Percentiles rank a stretch among this genome's conserved stretches.
Conservation (phyloP, 345 rosid species). For the Isatis tinctoria region DNA sequence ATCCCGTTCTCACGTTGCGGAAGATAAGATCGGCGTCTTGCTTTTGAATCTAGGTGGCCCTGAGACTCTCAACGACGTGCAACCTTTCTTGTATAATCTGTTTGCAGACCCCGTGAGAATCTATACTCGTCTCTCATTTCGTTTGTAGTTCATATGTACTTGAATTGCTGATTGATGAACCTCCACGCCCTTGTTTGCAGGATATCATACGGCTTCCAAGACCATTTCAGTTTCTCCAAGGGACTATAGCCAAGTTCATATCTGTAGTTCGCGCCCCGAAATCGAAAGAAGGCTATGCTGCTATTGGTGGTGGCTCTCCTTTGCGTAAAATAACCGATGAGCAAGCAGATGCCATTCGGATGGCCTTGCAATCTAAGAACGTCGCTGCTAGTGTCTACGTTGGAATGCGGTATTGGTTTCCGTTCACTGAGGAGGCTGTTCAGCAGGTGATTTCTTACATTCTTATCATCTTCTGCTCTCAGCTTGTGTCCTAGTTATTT, state of each 20-base stretch:
- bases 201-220: constrained; percentile 92
- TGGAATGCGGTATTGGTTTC: constrained; percentile 93
- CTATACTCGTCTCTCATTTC: not conserved
- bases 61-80: constrained; percentile 79
- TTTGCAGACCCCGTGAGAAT: constrained; percentile 90
- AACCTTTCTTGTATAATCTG: constrained; percentile 78
- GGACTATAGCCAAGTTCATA: constrained; percentile 71
- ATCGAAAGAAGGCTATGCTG: constrained; percentile 95
- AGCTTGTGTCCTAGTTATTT: not conserved
- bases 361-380: constrained; percentile 62
- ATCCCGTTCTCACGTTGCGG: constrained; percentile 33
- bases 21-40: constrained; percentile 76
- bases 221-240: constrained; percentile 75
- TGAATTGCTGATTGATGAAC: too few relatives aligned
- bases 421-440: constrained; percentile 89
- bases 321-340: constrained; percentile 81
- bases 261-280: constrained; percentile 84
- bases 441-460: constrained; percentile 48
- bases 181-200: too few relatives aligned
- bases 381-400: constrained; percentile 63
- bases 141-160: not conserved
- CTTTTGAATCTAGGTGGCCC: constrained; percentile 92
- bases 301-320: constrained; percentile 96
- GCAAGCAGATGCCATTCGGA: constrained; percentile 73
- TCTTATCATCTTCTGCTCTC: not conserved